Evolutionary conservation across 495 filamentous ascomycete genomes (phyloP).

Genomic region (Jackrogersella minutella): DNA sequence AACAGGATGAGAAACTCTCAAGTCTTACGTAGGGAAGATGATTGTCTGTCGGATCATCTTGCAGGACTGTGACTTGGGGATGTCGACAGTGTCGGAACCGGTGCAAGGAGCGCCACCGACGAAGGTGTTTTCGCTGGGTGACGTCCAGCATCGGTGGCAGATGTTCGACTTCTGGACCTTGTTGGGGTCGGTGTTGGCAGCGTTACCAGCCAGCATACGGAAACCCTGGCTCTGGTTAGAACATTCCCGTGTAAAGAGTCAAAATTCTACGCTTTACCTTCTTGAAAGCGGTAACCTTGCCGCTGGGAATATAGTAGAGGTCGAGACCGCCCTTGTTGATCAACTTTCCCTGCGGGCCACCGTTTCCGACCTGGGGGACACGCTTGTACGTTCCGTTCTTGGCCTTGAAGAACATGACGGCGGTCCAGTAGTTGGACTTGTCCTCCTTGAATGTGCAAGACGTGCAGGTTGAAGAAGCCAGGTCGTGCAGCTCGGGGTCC

Average conservation of each 20-base stretch:
- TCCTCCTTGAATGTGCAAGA: slow-evolving; percentile 74
- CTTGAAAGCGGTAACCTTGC: slow-evolving; percentile 60
- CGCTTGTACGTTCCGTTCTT: slow-evolving; percentile 76
- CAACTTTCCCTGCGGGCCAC: slow-evolving; percentile 64
- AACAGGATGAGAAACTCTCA: neutral
- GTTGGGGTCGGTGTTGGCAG: slow-evolving; percentile 56
- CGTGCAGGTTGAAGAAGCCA: slow-evolving; percentile 71
- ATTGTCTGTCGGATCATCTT: slow-evolving; percentile 66
- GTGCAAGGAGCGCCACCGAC: slow-evolving; percentile 57
- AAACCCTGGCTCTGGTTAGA: slow-evolving; percentile 67
- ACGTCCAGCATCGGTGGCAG: slow-evolving; percentile 65
- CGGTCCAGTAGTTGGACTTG: slow-evolving; percentile 83
- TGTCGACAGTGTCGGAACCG: slow-evolving; percentile 61
- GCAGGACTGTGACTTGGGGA: slow-evolving; percentile 60
- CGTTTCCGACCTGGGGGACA: slow-evolving; percentile 70
- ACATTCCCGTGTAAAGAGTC: slow-evolving; percentile 36
- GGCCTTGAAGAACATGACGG: slow-evolving; percentile 71
- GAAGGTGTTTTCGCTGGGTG: slow-evolving; percentile 55
- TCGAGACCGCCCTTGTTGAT: slow-evolving; percentile 72
- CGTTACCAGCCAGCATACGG: slow-evolving; percentile 59
- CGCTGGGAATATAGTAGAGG: slow-evolving; percentile 56
- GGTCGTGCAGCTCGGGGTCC: slow-evolving; percentile 60
- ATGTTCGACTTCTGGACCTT: slow-evolving; percentile 61
- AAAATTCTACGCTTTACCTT: slow-evolving; percentile 57
- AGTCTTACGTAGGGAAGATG: slow-evolving; percentile 65